Evolutionary conservation across 768 basidiomycete genomes (phyloP).

Genomic region (Pholiota microspora): DNA sequence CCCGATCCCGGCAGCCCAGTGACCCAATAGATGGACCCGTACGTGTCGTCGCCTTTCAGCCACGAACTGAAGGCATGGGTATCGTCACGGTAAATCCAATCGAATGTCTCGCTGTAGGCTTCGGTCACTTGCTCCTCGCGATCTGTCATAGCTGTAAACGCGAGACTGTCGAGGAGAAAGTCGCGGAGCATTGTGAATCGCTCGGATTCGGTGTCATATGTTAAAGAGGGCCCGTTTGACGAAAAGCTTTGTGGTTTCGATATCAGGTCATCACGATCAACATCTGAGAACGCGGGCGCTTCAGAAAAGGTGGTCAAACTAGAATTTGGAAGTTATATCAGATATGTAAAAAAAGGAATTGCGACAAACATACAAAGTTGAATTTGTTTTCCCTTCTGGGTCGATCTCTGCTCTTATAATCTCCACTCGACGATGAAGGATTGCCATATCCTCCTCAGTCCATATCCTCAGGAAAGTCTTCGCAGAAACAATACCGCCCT

Average conservation of each 20-base stretch:
- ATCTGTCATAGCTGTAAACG: slow-evolving; percentile 10
- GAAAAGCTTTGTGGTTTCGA: neutral
- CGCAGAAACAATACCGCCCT: neutral
- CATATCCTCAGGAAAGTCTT: neutral
- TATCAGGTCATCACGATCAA: neutral
- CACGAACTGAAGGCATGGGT: slow-evolving; percentile 3
- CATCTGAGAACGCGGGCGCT: neutral
- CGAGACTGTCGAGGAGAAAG: slow-evolving; percentile 10
- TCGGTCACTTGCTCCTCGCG: slow-evolving; percentile 13
- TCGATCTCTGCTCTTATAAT: neutral
- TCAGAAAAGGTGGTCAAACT: neutral
- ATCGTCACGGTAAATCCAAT: slow-evolving; percentile 8
- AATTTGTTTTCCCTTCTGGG: neutral
- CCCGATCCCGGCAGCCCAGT: slow-evolving; percentile 8
- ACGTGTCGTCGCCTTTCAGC: neutral
- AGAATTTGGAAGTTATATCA: too few species aligned
- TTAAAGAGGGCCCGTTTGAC: neutral
- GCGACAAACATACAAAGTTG: neutral
- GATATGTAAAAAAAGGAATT: too few species aligned
- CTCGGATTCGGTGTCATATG: slow-evolving; percentile 7
- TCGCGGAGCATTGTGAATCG: slow-evolving; percentile 9
- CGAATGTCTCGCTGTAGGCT: slow-evolving; percentile 11
- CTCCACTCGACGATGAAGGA: slow-evolving; percentile 5
- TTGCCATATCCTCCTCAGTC: slow-evolving; percentile 5
- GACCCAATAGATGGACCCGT: slow-evolving; percentile 8